Evolutionary conservation across 1,139 yeast species (phyloP).

Genomic region (Sugiyamaella paludigena): DNA sequence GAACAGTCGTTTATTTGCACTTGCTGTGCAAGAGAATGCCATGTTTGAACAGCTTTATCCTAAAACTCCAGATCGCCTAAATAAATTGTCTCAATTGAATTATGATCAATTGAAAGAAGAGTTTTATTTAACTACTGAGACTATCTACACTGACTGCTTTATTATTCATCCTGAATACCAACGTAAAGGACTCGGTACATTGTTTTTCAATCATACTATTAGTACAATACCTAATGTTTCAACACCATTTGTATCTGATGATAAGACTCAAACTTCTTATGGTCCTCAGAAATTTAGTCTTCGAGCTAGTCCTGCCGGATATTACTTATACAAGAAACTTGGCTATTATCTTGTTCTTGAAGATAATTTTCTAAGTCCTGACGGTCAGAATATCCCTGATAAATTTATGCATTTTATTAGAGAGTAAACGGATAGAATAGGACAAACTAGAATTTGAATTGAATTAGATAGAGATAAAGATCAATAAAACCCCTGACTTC

Average conservation of each 20-base stretch:
- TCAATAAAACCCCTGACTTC: too few relatives aligned
- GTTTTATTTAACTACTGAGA: constrained; percentile 1
- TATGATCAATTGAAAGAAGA: constrained; percentile 7
- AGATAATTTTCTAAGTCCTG: too few relatives aligned
- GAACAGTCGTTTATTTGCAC: neutral
- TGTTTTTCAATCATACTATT: constrained; percentile 2
- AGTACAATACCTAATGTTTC: constrained; percentile 4
- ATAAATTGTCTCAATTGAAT: constrained; percentile 2
- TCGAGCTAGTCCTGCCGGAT: constrained; percentile 9
- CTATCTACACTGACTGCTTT: constrained; percentile 4
- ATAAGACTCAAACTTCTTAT: constrained; percentile 4
- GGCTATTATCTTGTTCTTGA: constrained; percentile 1
- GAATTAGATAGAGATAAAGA: too few relatives aligned
- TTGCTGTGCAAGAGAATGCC: neutral
- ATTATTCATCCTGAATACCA: constrained; percentile 12
- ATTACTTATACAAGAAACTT: constrained; percentile 11
- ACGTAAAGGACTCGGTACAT: constrained; percentile 11
- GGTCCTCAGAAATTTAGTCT: constrained; percentile 15
- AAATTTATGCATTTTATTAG: too few relatives aligned
- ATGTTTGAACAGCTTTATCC: constrained; percentile 1
- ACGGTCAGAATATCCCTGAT: too few relatives aligned
- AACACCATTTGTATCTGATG: constrained; percentile 13
- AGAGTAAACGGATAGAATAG: too few relatives aligned
- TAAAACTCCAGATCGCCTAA: neutral
- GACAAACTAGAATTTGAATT: too few relatives aligned